Evolutionary conservation across 768 basidiomycete genomes (phyloP).

Genomic region (Glaciozyma martinii): DNA sequence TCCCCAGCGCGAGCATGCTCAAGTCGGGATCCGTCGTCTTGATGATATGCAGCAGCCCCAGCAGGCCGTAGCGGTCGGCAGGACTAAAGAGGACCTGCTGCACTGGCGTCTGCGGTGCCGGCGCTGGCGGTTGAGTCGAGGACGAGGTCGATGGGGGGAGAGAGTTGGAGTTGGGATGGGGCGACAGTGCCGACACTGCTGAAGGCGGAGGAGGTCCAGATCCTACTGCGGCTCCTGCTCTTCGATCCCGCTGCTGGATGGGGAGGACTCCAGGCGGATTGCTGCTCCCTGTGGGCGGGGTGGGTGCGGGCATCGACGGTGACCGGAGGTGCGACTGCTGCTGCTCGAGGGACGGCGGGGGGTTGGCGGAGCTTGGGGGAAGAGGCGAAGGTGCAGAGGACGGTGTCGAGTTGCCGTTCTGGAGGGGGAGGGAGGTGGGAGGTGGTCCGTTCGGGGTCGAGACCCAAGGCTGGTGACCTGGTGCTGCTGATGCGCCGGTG

Average conservation of each 20-base stretch:
- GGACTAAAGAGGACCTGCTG: constrained; percentile 87
- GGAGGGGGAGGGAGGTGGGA: background rate
- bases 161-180: constrained; percentile 1
- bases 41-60: constrained; percentile 76
- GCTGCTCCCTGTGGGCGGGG: background rate
- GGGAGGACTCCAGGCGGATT: background rate
- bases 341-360: background rate
- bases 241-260: too few species aligned
- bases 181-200: background rate
- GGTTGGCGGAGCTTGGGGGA: background rate
- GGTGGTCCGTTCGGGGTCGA: background rate
- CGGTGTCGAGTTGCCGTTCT: constrained; percentile 1
- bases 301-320: background rate
- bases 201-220: background rate
- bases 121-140: constrained; percentile 7
- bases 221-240: too few species aligned
- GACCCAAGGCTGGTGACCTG: background rate
- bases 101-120: constrained; percentile 64
- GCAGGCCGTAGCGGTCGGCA: constrained; percentile 88
- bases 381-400: background rate
- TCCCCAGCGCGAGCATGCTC: constrained; percentile 73
- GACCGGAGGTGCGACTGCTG: background rate
- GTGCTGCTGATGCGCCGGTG: background rate
- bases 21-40: constrained; percentile 72
- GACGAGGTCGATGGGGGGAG: constrained; percentile 15